These are phyloP conservation scores for Salix udensis DNA, from an alignment of 345 rosid species.

Conservation along the genomic window DNA sequence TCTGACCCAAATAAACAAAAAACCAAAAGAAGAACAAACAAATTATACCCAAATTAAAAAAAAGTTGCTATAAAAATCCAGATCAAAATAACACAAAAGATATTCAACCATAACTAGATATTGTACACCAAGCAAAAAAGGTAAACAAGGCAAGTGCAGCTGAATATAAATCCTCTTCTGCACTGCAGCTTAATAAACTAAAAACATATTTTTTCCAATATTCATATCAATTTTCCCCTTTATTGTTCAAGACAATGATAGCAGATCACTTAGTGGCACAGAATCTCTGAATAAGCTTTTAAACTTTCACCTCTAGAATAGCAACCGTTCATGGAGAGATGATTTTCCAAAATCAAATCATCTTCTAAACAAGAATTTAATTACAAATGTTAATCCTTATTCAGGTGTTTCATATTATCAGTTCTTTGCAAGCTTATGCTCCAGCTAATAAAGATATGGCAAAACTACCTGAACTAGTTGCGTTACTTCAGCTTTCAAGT, in stretches of 20 bases:
- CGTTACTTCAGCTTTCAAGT: constrained; percentile 75
- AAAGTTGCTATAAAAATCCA: not conserved
- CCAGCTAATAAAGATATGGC: not conserved
- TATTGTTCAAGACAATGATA: not conserved
- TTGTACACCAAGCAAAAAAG: not conserved
- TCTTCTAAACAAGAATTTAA: not conserved
- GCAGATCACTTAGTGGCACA: not conserved
- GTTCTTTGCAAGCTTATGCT: not conserved
- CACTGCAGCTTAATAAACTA: not conserved
- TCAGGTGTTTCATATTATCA: not conserved
- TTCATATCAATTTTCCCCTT: not conserved
- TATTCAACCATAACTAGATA: not conserved
- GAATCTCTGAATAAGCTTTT: not conserved
- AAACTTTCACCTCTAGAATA: not conserved
- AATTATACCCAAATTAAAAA: not conserved
- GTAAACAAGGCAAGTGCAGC: not conserved
- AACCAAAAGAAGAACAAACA: not conserved
- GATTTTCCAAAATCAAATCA: not conserved
- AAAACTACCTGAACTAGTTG: constrained; percentile 80
- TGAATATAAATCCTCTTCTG: not conserved
- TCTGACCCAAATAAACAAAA: not conserved
- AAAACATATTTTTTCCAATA: not conserved
- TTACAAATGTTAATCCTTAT: not conserved
- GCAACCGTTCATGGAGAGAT: not conserved
- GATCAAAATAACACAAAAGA: not conserved